Percentiles rank a stretch among this genome's conserved stretches.
Conservation (phyloP, 2,329 filamentous ascomycete species). For the Knufia petricola region DNA sequence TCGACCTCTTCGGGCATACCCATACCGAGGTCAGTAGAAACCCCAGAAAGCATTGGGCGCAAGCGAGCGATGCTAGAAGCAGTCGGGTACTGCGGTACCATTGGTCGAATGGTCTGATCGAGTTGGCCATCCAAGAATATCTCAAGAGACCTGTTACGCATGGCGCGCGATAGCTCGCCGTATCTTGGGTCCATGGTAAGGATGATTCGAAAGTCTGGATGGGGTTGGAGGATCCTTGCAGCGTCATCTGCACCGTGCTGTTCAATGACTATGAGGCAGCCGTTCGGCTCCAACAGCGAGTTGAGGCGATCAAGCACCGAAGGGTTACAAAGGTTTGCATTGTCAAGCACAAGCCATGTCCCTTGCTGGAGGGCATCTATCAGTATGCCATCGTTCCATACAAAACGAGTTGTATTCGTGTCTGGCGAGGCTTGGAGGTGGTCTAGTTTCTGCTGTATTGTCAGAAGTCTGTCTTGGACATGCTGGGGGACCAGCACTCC, state of each 20-base stretch:
- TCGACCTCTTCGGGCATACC: conserved; percentile 5
- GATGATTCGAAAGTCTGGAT: conserved; percentile 83
- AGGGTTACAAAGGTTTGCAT: conserved; percentile 91
- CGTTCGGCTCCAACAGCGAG: conserved; percentile 83
- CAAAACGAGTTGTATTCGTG: conserved; percentile 44
- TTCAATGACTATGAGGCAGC: conserved; percentile 83
- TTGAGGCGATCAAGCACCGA: conserved; percentile 92
- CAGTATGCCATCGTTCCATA: conserved; percentile 91
- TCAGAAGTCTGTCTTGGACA: not conserved
- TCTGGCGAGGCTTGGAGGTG: not conserved
- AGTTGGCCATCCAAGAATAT: conserved; percentile 58
- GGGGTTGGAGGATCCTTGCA: conserved; percentile 68
- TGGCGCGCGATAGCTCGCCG: conserved; percentile 87
- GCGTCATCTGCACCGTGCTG: conserved; percentile 69
- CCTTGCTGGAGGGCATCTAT: conserved; percentile 78
- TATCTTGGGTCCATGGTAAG: conserved; percentile 86
- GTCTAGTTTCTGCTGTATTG: not conserved
- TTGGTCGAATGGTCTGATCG: conserved; percentile 12
- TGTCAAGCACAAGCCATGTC: conserved; percentile 89
- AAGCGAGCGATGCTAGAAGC: conserved; percentile 13
- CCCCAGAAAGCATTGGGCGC: conserved; percentile 9
- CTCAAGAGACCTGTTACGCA: conserved; percentile 91
- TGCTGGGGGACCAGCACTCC: not conserved
- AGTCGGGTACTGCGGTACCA: conserved; percentile 14
- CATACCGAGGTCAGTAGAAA: too few species aligned